Percentiles rank a stretch among this genome's conserved stretches.
Evolutionary conservation across 2,329 filamentous ascomycete species (phyloP).

Genomic region (Epichloe hybrida): DNA sequence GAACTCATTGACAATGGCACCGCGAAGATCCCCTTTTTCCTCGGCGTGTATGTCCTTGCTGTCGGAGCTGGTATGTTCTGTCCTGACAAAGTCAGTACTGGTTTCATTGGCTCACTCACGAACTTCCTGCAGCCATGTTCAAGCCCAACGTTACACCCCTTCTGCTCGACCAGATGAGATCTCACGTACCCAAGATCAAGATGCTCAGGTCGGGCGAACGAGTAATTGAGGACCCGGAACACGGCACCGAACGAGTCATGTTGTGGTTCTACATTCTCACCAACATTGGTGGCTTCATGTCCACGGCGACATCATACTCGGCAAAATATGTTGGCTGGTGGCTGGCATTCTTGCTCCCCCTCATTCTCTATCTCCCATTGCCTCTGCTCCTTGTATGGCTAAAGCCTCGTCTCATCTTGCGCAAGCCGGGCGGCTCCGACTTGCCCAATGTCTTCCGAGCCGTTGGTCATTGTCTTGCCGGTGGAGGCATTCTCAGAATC

Average conservation of each 20-base stretch:
- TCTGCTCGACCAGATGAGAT: conserved; percentile 51
- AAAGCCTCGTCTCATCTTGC: conserved; percentile 41
- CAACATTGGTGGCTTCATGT: conserved; percentile 39
- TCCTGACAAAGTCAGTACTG: no score
- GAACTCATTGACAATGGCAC: conserved; percentile 29
- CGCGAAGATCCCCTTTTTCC: conserved; percentile 42
- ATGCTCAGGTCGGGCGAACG: conserved; percentile 41
- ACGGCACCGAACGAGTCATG: conserved; percentile 52
- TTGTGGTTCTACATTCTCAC: conserved; percentile 47
- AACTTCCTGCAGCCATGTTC: conserved; percentile 32
- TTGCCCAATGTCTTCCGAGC: conserved; percentile 46
- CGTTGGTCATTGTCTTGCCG: conserved; percentile 39
- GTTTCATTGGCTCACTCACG: background rate
- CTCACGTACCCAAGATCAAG: conserved; percentile 27
- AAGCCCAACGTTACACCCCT: conserved; percentile 60
- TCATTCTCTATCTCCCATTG: conserved; percentile 43
- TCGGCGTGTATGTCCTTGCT: conserved; percentile 40
- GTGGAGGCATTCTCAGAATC: conserved; percentile 34
- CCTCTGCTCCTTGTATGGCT: conserved; percentile 43
- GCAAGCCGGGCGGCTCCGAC: conserved; percentile 52
- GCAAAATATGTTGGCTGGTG: conserved; percentile 39
- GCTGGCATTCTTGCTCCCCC: conserved; percentile 30
- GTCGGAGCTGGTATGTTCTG: conserved; percentile 43
- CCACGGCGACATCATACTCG: conserved; percentile 37
- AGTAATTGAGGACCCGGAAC: conserved; percentile 55